Percentiles rank a stretch among this genome's conserved stretches.
These are phyloP conservation scores for Firmiana major DNA, from an alignment of 345 rosid genomes.

Conservation along the genomic window DNA sequence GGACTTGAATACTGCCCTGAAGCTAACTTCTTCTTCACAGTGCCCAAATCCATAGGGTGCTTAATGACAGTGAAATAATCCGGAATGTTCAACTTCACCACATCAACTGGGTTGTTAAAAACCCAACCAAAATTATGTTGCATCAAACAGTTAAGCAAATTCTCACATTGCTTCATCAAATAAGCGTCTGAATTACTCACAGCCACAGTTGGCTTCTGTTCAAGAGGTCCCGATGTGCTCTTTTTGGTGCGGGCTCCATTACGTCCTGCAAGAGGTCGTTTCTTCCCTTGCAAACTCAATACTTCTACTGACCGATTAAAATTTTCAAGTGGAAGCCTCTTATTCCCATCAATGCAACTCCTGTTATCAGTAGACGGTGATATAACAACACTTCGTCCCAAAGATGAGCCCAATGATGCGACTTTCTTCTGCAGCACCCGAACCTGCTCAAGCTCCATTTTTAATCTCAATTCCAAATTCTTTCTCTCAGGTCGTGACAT, in stretches of 20 bases:
- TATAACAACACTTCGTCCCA: constrained; percentile 33
- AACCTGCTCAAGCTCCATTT: constrained; percentile 72
- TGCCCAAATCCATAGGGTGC: constrained; percentile 94
- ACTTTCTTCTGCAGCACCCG: constrained; percentile 54
- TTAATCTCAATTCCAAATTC: constrained; percentile 48
- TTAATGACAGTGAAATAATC: constrained; percentile 78
- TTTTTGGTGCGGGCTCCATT: constrained; percentile 45
- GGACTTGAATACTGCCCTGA: constrained; percentile 65
- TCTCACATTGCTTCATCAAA: constrained; percentile 68
- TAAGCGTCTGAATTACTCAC: constrained; percentile 25
- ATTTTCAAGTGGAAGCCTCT: constrained; percentile 40
- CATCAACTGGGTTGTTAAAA: constrained; percentile 75
- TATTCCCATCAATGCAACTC: constrained; percentile 68
- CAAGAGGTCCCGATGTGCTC: constrained; percentile 26
- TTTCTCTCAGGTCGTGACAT: constrained; percentile 61
- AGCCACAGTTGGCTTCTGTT: constrained; percentile 31
- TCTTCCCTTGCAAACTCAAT: constrained; percentile 45
- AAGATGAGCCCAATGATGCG: constrained; percentile 39
- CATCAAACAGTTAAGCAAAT: constrained; percentile 57
- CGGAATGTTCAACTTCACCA: constrained; percentile 69
- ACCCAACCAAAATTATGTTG: constrained; percentile 59
- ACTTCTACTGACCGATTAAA: constrained; percentile 32
- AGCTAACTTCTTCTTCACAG: constrained; percentile 54
- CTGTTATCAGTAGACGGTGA: constrained; percentile 55
- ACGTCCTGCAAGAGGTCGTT: constrained; percentile 39